Base-by-base conservation (phyloP, 225 moss, liverwort and hornwort species). In the Pseudoscleropodium purum region DNA sequence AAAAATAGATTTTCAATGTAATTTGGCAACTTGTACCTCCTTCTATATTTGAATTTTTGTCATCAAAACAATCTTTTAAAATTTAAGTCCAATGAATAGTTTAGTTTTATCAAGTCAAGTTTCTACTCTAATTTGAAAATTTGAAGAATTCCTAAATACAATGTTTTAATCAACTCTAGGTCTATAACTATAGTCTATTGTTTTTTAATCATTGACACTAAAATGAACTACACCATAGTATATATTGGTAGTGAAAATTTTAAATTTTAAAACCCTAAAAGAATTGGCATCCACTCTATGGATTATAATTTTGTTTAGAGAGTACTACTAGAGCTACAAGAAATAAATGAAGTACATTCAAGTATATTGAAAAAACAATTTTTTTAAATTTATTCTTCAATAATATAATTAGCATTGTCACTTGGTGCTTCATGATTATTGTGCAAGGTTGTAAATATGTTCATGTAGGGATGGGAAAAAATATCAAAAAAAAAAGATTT, bases 271-370 rank as follows among this genome's bases (percentile, higher is more conserved):
- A 8, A 3, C 33, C 11, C 4, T 76, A 33, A 20, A 7, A 75
- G 33, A 75, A 33, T 0, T 0, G 0, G 0, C 11, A 31, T 75
- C 11, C 2, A 47, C 19, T 31, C 4, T 33, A 19, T 19, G 31
- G 2, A 49, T 33, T 19, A 49, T 49, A 6, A 43, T 29, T 5
- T 17, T 30, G 47, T 75, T 4, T 47, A 75, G 75, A 49, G 15
- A 5, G 34, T 20, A 7, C 4, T 33, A 18, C 1, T 1, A 1
- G 0, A 75, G 33, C 19, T 33, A 19, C 7, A 13, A 33, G 13
- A 75, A 75, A 75, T 49, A 33, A 37, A 49, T 49, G 75, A 20
- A 12, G 12, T 21, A 21, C 12, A 31, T 51, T 5, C 8, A 51
- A 76, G 49, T 21, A 20, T 51, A 1, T 34, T 34, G 20, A 13